Evolutionary conservation across 441 rosid genomes (phyloP).

Genomic region (Gossypium trilobum): DNA sequence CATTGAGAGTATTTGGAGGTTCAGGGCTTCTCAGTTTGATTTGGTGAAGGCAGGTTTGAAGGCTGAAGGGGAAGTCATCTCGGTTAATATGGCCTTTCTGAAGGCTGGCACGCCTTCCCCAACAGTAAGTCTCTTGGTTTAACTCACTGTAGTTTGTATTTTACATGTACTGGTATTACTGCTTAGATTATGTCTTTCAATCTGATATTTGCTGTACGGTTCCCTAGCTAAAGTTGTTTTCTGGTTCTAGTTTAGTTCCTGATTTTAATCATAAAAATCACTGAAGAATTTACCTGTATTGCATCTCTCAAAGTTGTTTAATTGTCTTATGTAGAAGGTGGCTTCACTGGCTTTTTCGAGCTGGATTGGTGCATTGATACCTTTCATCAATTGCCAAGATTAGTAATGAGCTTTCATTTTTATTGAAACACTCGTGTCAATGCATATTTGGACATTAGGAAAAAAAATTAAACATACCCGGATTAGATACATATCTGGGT

Average conservation of each 20-base stretch:
- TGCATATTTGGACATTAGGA: neutral
- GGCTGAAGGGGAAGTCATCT: constrained; percentile 79
- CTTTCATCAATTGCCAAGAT: neutral
- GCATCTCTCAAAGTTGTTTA: neutral
- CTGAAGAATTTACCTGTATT: neutral
- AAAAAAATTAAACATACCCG: neutral
- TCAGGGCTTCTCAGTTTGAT: constrained; percentile 88
- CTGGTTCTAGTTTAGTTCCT: neutral
- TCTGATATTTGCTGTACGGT: neutral
- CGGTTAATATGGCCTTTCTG: constrained; percentile 67
- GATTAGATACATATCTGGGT: no score
- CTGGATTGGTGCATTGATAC: neutral
- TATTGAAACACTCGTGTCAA: neutral
- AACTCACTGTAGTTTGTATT: neutral
- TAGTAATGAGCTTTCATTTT: neutral
- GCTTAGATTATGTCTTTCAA: neutral
- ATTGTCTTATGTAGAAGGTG: neutral
- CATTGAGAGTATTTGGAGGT: constrained; percentile 69
- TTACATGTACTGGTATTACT: neutral
- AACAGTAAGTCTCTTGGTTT: constrained; percentile 36
- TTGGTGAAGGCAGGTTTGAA: constrained; percentile 66
- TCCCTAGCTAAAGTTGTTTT: neutral
- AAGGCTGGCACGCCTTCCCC: constrained; percentile 93
- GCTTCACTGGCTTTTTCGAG: neutral
- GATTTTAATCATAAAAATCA: neutral